These are phyloP conservation scores for Angomonas desouzai DNA, from an alignment of 208 protist genomes.

Conservation along the genomic window DNA sequence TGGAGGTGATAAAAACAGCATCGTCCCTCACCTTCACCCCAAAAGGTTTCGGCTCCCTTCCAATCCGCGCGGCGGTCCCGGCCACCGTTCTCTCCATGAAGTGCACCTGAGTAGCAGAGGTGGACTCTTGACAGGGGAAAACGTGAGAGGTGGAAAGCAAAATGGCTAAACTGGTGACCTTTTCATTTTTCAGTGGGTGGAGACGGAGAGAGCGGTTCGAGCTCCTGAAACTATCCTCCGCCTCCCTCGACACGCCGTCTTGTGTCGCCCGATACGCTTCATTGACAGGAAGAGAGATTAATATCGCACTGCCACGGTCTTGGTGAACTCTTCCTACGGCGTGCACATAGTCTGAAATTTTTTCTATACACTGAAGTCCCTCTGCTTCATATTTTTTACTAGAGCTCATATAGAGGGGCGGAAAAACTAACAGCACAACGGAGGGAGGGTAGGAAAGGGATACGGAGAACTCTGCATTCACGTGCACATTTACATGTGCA, in stretches of 20 bases:
- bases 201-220: background rate
- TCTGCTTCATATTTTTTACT: conserved; percentile 7
- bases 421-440: no score
- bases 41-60: conserved; percentile 42
- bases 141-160: conserved; percentile 80
- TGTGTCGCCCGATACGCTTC: background rate
- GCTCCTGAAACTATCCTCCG: background rate
- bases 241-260: background rate
- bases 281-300: conserved; percentile 39
- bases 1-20: conserved; percentile 55
- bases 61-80: conserved; percentile 45
- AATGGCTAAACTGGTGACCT: conserved; percentile 14
- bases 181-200: background rate
- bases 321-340: conserved; percentile 67
- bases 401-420: background rate
- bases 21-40: conserved; percentile 43
- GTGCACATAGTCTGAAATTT: conserved; percentile 70
- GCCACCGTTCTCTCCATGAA: conserved; percentile 79
- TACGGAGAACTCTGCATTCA: no score
- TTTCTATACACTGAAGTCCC: conserved; percentile 54
- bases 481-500: conserved; percentile 12
- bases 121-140: conserved; percentile 31
- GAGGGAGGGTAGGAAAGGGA: no score
- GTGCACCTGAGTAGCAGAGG: conserved; percentile 27
- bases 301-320: conserved; percentile 53